Base-by-base conservation (phyloP, 495 filamentous ascomycete genomes). In the Penicillium canescens region DNA sequence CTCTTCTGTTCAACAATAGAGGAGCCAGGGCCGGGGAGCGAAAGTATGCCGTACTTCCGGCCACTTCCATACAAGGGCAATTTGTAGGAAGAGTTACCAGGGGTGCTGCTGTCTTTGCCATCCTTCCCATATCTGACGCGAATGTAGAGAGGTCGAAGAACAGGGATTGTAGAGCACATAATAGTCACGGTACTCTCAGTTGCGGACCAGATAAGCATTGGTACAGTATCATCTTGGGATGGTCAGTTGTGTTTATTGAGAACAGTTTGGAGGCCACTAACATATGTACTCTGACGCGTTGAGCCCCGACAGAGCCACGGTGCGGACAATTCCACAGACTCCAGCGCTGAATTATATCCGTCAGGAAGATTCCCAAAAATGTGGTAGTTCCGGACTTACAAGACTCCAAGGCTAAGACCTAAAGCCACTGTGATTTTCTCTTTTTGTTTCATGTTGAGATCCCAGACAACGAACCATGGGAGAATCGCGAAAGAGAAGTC, bases 371-470 rank as follows among this genome's bases (percentile, higher is more conserved):
- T 38, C 16, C 35, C n/a, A 3, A 11, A 1, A 14, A 16, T 24
- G 14, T 3, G 24, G n/a, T 6, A n/a, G 24, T 34, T 5, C 1
- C 4, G 0, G 23, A 50, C 65, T 54, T 46, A 65, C 62, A 63
- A 63, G 7, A 68, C 33, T 43, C 62, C 62, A 37, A 66, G 47
- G 42, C 65, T 68, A 4, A 68, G 51, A 39, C 59, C 62, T 31
- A 53, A 60, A 3, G 62, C 60, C 34, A 68, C 57, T 11, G 60
- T 63, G 44, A 68, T 56, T 49, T 63, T 68, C 31, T 68, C 65
- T 39, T 63, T 68, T 11, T 57, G 50, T 24, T 66, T 68, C 62
- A 68, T 68, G 33, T 66, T 68, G 46, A 66, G 52, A 42, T 68
- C 57, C 65, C 65, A 68, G 21, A 67, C 48, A 16, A 66, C 56